A percentile compares a stretch with the other conserved stretches of the same genome.
Evolutionary conservation across 2,329 filamentous ascomycete species (phyloP).

Genomic region (Fusarium sp.): DNA sequence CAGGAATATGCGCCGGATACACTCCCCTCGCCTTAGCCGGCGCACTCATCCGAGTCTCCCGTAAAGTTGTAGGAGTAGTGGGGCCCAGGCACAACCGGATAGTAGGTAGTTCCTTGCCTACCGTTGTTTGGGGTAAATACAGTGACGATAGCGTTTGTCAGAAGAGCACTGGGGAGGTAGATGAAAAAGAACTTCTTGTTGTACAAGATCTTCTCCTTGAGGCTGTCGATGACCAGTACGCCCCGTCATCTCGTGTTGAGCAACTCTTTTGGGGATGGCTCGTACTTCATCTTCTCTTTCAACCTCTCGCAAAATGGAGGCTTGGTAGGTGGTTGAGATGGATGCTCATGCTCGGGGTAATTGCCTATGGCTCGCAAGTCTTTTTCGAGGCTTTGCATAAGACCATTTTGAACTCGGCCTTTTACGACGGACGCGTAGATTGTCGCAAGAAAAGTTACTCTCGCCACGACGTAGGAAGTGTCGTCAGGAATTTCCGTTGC

Average conservation of each 20-base stretch:
- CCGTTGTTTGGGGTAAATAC: neutral
- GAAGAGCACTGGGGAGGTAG: neutral
- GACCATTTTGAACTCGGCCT: neutral
- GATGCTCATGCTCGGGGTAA: neutral
- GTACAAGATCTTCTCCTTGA: neutral
- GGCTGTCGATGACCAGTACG: neutral
- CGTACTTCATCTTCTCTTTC: no score
- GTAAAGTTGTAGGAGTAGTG: neutral
- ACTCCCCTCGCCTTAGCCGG: neutral
- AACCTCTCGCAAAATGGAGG: no score
- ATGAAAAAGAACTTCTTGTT: neutral
- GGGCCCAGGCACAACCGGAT: neutral
- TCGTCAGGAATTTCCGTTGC: neutral
- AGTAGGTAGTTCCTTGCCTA: neutral
- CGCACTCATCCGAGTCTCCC: neutral
- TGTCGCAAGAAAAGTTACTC: neutral
- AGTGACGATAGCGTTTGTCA: neutral
- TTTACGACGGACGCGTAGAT: neutral
- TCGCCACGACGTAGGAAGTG: neutral
- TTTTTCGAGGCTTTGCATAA: neutral
- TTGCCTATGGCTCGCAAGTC: neutral
- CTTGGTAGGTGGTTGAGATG: neutral
- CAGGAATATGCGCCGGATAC: neutral
- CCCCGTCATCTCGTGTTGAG: neutral
- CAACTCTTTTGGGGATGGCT: neutral